A percentile compares a stretch with the other conserved stretches of the same genome.
phyloP scores from a whole-genome alignment of 257 asterid genomes.

The Euphrasia confusa region DNA sequence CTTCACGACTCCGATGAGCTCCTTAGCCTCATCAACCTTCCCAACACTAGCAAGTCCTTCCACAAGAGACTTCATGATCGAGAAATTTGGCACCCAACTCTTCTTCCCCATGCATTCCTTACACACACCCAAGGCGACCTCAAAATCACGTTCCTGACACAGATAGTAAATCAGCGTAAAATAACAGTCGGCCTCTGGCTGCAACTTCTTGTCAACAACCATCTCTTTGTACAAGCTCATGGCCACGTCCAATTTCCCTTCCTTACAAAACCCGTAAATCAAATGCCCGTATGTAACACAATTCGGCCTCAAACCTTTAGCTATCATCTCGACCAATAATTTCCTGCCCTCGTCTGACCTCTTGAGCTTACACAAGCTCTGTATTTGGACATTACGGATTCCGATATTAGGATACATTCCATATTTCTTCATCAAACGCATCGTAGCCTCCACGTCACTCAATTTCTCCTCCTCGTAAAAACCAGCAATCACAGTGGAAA shows the following conservation, averaged over 20 bases:
- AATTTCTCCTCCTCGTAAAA: conserved; percentile 69
- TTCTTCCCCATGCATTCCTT: conserved; percentile 41
- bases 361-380: conserved; percentile 75
- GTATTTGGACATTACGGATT: conserved; percentile 58
- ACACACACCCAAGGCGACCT: conserved; percentile 49
- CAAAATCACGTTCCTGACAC: conserved; percentile 56
- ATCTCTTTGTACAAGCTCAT: conserved; percentile 54
- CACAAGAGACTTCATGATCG: conserved; percentile 75
- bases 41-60: conserved; percentile 60
- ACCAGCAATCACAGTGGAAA: conserved; percentile 53
- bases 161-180: conserved; percentile 55
- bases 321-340: conserved; percentile 47
- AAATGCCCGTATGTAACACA: conserved; percentile 45
- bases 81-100: conserved; percentile 71
- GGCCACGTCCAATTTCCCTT: conserved; percentile 64
- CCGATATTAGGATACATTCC: conserved; percentile 37
- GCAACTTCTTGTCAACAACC: conserved; percentile 32
- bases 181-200: conserved; percentile 50
- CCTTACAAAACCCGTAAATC: conserved; percentile 67
- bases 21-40: conserved; percentile 69
- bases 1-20: conserved; percentile 54
- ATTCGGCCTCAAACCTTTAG: conserved; percentile 48
- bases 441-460: conserved; percentile 58
- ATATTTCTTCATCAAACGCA: conserved; percentile 49
- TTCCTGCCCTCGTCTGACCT: conserved; percentile 61